These are phyloP conservation scores for Neurospora intermedia DNA, from an alignment of 495 filamentous ascomycete species.

Conservation along the genomic window DNA sequence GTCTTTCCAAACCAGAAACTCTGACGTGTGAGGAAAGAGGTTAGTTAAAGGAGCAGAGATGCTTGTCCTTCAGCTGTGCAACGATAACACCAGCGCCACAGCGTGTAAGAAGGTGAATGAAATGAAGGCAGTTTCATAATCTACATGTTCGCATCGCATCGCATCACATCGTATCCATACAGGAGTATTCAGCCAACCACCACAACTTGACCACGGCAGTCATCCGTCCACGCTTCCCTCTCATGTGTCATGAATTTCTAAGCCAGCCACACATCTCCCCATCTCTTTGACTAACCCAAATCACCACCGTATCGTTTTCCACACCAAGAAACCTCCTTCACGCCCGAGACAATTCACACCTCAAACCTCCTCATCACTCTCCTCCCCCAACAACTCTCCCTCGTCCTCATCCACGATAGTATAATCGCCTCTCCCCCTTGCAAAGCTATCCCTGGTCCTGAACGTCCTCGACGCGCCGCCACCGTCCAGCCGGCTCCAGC, in stretches of 20 bases:
- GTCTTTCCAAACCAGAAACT: background rate
- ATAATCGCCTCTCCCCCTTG: slow-evolving; percentile 75
- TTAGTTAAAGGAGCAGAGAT: background rate
- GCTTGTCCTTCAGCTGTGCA: background rate
- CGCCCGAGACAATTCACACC: background rate
- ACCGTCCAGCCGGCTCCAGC: slow-evolving; percentile 37
- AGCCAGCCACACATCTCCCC: background rate
- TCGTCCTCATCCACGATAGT: slow-evolving; percentile 82
- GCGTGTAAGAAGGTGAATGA: background rate
- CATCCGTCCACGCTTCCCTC: background rate
- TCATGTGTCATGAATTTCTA: background rate
- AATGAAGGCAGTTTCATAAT: background rate
- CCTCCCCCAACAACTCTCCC: slow-evolving; percentile 82
- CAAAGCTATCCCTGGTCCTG: slow-evolving; percentile 75
- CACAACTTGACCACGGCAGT: background rate
- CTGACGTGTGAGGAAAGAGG: background rate
- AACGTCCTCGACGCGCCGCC: slow-evolving; percentile 47
- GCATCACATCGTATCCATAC: background rate
- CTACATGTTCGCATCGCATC: background rate
- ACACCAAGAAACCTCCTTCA: background rate
- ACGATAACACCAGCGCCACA: background rate
- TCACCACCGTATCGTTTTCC: background rate
- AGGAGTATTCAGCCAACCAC: background rate
- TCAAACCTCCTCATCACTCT: slow-evolving; percentile 82
- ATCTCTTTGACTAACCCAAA: background rate